Conservation (phyloP, 2,329 filamentous ascomycete species). For the Sclerotiophoma versabilis region DNA sequence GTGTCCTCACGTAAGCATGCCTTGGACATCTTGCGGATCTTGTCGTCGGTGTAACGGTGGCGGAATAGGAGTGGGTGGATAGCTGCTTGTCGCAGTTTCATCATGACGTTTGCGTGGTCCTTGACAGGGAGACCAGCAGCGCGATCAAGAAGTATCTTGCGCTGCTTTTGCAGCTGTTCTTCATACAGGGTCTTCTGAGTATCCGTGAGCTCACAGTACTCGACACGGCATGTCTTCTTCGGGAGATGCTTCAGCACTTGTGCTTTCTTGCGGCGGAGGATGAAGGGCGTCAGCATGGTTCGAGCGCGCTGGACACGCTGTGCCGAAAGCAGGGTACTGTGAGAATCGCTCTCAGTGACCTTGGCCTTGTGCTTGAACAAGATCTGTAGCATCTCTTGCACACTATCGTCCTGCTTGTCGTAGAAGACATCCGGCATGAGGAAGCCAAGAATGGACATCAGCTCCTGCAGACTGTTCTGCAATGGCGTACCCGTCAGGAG, state of each 20-base stretch:
- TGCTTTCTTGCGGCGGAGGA: conserved; percentile 89
- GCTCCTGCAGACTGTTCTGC: conserved; percentile 92
- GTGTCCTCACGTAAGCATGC: conserved; percentile 75
- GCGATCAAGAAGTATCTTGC: conserved; percentile 66
- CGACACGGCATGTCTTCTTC: conserved; percentile 76
- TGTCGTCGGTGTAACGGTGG: conserved; percentile 77
- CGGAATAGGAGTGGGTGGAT: conserved; percentile 91
- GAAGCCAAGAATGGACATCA: conserved; percentile 90
- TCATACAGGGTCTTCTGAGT: conserved; percentile 78
- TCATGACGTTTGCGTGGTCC: conserved; percentile 67
- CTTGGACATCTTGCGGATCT: conserved; percentile 77
- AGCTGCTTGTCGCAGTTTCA: conserved; percentile 89
- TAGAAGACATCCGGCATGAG: conserved; percentile 87
- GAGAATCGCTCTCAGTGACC: conserved; percentile 71
- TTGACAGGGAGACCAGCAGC: conserved; percentile 63
- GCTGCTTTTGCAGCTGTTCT: conserved; percentile 68
- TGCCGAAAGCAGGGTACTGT: conserved; percentile 83
- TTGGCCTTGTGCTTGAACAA: conserved; percentile 94
- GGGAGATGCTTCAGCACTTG: conserved; percentile 87
- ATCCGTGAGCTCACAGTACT: conserved; percentile 80
- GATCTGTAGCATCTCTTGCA: conserved; percentile 77
- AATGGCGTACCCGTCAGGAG: conserved; percentile 90
- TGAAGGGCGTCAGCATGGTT: conserved; percentile 93
- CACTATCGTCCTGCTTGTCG: conserved; percentile 63
- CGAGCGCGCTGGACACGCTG: conserved; percentile 87